Conservation (phyloP, 2,329 filamentous ascomycete species). For the Volutella citrinella region DNA sequence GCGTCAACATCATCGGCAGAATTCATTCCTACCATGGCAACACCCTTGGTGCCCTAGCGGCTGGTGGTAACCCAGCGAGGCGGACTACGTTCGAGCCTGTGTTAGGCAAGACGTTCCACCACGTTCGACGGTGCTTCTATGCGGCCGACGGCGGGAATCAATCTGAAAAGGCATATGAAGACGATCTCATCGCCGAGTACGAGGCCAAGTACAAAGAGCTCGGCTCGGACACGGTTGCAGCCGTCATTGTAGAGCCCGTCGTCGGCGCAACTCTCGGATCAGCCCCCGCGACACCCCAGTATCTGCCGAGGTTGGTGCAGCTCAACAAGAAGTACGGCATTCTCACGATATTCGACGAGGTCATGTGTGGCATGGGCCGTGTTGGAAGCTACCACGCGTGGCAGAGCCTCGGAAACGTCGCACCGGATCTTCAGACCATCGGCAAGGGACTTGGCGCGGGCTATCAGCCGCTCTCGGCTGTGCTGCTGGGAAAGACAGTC, state of each 20-base stretch:
- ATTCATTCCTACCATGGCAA: slow-evolving; percentile 44
- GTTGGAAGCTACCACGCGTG: slow-evolving; percentile 58
- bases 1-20: slow-evolving; percentile 38
- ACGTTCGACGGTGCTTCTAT: no score
- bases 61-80: slow-evolving; percentile 21
- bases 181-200: slow-evolving; percentile 31
- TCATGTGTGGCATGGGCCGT: slow-evolving; percentile 65
- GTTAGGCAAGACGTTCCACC: no score
- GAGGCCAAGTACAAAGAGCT: slow-evolving; percentile 40
- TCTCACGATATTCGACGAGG: slow-evolving; percentile 49
- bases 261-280: slow-evolving; percentile 46
- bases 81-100: slow-evolving; percentile 16
- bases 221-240: slow-evolving; percentile 39
- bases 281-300: slow-evolving; percentile 45
- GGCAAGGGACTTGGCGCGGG: slow-evolving; percentile 58
- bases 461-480: slow-evolving; percentile 51
- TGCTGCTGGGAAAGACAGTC: slow-evolving; percentile 41
- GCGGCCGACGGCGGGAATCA: no score
- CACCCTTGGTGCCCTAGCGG: slow-evolving; percentile 39
- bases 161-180: no score
- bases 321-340: slow-evolving; percentile 50
- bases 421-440: slow-evolving; percentile 55
- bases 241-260: slow-evolving; percentile 43
- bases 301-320: slow-evolving; percentile 44
- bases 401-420: slow-evolving; percentile 45